phyloP scores from a whole-genome alignment of 2,329 filamentous ascomycete genomes.

The Paecilomyces dactylethromorphus region DNA sequence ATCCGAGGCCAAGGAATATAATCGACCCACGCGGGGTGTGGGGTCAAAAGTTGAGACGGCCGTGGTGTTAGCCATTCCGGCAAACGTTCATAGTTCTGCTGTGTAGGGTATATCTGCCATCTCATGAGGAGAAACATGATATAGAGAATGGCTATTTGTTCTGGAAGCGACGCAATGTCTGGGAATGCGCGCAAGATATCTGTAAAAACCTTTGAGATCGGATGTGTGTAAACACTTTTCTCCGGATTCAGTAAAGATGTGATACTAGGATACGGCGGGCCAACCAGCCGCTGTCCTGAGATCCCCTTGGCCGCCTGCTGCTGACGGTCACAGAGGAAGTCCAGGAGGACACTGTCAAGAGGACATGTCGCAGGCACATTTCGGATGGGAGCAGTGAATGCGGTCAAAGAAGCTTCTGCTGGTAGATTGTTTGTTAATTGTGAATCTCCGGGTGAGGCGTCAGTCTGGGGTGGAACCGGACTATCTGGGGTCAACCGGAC shows the following conservation, averaged over 20 bases:
- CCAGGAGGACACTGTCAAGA: conserved; percentile 70
- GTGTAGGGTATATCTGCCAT: conserved; percentile 75
- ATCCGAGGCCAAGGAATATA: conserved; percentile 73
- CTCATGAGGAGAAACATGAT: conserved; percentile 82
- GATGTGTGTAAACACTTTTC: conserved; percentile 58
- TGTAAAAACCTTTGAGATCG: conserved; percentile 76
- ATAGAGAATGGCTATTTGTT: conserved; percentile 75
- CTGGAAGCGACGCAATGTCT: conserved; percentile 68
- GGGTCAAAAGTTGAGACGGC: conserved; percentile 56
- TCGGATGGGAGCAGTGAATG: conserved; percentile 42
- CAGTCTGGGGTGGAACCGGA: conserved; percentile 15
- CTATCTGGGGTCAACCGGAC: conserved; percentile 23
- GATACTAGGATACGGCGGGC: conserved; percentile 73
- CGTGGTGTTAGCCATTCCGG: conserved; percentile 67
- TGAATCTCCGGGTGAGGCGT: conserved; percentile 16
- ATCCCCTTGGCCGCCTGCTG: conserved; percentile 61
- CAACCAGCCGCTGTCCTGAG: conserved; percentile 59
- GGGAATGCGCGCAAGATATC: conserved; percentile 82
- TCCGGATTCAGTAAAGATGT: conserved; percentile 70
- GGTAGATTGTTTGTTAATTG: conserved; percentile 16
- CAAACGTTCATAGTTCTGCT: conserved; percentile 70
- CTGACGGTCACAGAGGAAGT: conserved; percentile 66
- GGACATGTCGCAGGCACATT: conserved; percentile 67
- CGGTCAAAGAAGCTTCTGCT: conserved; percentile 20
- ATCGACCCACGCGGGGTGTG: conserved; percentile 78